Percentiles rank a stretch among this genome's conserved stretches.
phyloP scores from a whole-genome alignment of 495 filamentous ascomycete genomes.

The Apodospora peruviana region DNA sequence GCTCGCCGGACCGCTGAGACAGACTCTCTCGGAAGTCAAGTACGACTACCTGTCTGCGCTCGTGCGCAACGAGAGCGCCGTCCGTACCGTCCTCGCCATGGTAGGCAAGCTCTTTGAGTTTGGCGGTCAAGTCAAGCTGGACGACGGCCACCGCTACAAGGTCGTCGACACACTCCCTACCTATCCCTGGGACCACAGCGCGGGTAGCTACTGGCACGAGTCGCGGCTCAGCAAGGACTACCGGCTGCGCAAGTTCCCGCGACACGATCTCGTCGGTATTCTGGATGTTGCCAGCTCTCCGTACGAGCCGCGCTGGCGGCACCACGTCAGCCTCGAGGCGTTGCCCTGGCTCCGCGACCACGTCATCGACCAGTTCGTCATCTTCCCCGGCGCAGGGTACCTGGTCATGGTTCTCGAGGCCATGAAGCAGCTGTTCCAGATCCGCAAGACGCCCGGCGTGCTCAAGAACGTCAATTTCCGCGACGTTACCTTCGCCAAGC shows the following conservation, averaged over 20 bases:
- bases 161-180: constrained; percentile 19
- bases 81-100: not conserved
- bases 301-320: constrained; percentile 32
- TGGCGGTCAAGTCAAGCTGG: not conserved
- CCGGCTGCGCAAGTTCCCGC: not conserved
- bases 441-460: constrained; percentile 8
- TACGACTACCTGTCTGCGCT: not conserved
- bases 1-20: constrained; percentile 15
- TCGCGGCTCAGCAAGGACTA: constrained; percentile 26
- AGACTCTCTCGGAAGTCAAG: constrained; percentile 1
- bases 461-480: constrained; percentile 1
- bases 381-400: constrained; percentile 52
- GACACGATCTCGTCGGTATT: not conserved
- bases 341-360: constrained; percentile 45
- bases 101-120: not conserved
- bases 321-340: constrained; percentile 33
- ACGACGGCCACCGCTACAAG: not conserved
- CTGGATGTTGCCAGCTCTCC: not conserved
- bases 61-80: constrained; percentile 1
- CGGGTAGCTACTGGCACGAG: constrained; percentile 21
- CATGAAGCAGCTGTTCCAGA: constrained; percentile 20
- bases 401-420: constrained; percentile 44
- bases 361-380: constrained; percentile 20
- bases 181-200: constrained; percentile 33
- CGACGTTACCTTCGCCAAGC: not conserved